phyloP scores from a whole-genome alignment of 2,329 filamentous ascomycete genomes.

The Talaromyces piceae region DNA sequence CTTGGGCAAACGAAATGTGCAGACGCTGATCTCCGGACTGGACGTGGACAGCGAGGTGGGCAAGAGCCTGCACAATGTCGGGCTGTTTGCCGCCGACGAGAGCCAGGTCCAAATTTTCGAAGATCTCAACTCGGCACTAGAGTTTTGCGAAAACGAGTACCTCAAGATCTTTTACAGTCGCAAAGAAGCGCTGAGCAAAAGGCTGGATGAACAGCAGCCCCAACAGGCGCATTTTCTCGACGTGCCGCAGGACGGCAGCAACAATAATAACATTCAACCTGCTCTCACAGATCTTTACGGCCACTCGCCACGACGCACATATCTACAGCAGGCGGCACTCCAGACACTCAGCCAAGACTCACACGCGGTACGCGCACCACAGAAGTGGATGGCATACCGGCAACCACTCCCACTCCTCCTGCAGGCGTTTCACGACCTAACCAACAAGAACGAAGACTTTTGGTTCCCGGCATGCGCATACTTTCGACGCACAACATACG shows the following conservation, averaged over 20 bases:
- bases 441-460: conserved; percentile 77
- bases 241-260: conserved; percentile 19
- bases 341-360: conserved; percentile 64
- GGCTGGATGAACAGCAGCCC: conserved; percentile 2
- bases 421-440: conserved; percentile 85
- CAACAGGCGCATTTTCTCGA: conserved; percentile 16
- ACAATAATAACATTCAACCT: not conserved
- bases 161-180: conserved; percentile 70
- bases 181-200: conserved; percentile 44
- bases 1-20: conserved; percentile 66
- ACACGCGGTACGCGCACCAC: conserved; percentile 30
- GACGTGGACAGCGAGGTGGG: conserved; percentile 69
- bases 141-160: conserved; percentile 91
- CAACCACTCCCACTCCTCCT: conserved; percentile 87
- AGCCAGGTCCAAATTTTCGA: conserved; percentile 74
- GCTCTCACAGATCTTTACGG: conserved; percentile 23
- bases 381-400: conserved; percentile 75
- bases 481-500: conserved; percentile 63
- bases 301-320: conserved; percentile 72
- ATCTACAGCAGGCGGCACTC: conserved; percentile 70
- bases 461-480: conserved; percentile 77
- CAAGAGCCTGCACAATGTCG: conserved; percentile 72
- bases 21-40: conserved; percentile 76
- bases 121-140: conserved; percentile 84
- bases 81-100: conserved; percentile 66